These are phyloP conservation scores for Dysphania ambrosioides DNA, from an alignment of 148 eudicot genomes.

Conservation along the genomic window DNA sequence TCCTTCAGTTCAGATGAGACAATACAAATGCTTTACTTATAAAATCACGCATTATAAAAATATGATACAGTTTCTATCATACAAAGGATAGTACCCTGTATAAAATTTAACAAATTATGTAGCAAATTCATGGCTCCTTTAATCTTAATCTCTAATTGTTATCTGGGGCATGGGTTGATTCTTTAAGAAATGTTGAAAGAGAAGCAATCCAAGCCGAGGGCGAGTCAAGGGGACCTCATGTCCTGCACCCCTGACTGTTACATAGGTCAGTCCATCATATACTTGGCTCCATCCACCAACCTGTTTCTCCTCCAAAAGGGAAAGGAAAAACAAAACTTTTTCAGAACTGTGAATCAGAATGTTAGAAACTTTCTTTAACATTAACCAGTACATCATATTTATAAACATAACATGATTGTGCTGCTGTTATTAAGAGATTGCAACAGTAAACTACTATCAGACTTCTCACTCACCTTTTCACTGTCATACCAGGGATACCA, in stretches of 20 bases:
- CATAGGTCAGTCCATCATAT: conserved; percentile 36
- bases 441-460: too few species aligned
- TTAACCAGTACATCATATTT: background rate
- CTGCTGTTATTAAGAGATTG: too few species aligned
- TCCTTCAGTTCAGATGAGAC: background rate
- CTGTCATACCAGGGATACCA: conserved; percentile 51
- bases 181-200: conserved; percentile 28
- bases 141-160: conserved; percentile 14
- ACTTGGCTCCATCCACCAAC: conserved; percentile 37
- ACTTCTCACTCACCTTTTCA: conserved; percentile 37
- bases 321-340: background rate
- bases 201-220: conserved; percentile 27
- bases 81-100: too few species aligned
- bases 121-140: background rate
- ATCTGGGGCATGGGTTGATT: conserved; percentile 37
- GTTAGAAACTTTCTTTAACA: background rate
- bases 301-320: conserved; percentile 1
- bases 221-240: conserved; percentile 37
- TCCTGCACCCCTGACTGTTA: conserved; percentile 37
- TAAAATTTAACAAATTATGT: too few species aligned
- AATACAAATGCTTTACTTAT: background rate
- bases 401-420: too few species aligned
- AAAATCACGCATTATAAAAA: background rate
- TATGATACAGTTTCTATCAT: background rate
- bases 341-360: background rate